These are phyloP conservation scores for Tuber brumale DNA, from an alignment of 495 filamentous ascomycete genomes.

Conservation along the genomic window DNA sequence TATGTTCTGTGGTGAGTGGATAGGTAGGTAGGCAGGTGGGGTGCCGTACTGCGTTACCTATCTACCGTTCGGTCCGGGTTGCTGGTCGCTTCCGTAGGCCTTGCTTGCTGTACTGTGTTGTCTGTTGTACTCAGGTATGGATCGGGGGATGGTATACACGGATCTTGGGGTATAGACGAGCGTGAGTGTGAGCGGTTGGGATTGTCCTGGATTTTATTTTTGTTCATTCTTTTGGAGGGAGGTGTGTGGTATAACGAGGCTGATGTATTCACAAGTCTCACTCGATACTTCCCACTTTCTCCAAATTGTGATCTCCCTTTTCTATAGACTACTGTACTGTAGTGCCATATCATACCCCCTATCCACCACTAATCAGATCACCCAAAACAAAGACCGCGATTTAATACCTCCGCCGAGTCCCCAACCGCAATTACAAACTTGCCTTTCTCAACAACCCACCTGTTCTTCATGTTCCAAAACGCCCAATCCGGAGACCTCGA, in stretches of 20 bases:
- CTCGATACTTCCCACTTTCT: background rate
- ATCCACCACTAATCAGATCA: conserved; percentile 3
- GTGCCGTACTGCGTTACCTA: background rate
- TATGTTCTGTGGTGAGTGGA: background rate
- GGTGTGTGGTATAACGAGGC: background rate
- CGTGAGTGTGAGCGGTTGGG: background rate
- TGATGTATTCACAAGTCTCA: background rate
- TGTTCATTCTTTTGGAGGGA: background rate
- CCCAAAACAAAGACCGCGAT: conserved; percentile 28
- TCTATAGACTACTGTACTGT: background rate
- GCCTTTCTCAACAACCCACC: conserved; percentile 65
- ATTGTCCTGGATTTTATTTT: background rate
- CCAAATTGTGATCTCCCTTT: background rate
- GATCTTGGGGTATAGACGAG: background rate
- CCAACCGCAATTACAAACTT: conserved; percentile 57
- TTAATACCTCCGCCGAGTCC: conserved; percentile 26
- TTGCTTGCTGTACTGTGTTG: background rate
- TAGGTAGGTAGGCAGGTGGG: background rate
- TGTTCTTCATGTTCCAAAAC: conserved; percentile 56
- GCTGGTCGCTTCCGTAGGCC: background rate
- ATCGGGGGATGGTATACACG: background rate
- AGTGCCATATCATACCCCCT: background rate
- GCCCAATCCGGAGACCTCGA: conserved; percentile 51
- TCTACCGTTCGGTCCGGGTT: background rate
- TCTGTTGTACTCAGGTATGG: background rate